Conservation (phyloP, 768 basidiomycete genomes). For the Rhizopogon rudus region DNA sequence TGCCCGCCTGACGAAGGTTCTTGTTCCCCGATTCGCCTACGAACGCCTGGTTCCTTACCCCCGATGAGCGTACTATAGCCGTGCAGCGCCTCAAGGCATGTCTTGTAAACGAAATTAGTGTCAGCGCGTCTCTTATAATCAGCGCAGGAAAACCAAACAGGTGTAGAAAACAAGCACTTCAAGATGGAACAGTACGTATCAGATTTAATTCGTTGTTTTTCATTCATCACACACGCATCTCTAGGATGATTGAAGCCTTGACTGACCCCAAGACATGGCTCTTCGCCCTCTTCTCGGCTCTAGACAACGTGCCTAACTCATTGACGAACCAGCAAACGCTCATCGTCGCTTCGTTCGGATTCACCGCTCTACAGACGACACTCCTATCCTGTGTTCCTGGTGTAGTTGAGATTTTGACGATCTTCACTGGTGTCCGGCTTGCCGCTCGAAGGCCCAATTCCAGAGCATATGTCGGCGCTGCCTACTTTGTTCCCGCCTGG, state of each 20-base stretch:
- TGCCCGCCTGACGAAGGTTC: slow-evolving; percentile 32
- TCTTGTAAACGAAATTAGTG: slow-evolving; percentile 10
- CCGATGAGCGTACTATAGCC: slow-evolving; percentile 48
- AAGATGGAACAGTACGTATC: slow-evolving; percentile 53
- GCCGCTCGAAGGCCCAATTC: slow-evolving; percentile 47
- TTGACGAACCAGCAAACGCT: slow-evolving; percentile 54
- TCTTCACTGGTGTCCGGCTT: slow-evolving; percentile 53
- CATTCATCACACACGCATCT: neutral
- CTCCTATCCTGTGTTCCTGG: slow-evolving; percentile 61
- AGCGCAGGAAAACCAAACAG: slow-evolving; percentile 14
- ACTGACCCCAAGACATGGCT: slow-evolving; percentile 65
- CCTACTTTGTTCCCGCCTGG: slow-evolving; percentile 57
- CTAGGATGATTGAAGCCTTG: slow-evolving; percentile 57
- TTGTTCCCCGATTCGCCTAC: slow-evolving; percentile 68
- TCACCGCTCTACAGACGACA: slow-evolving; percentile 54
- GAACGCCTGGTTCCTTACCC: slow-evolving; percentile 61
- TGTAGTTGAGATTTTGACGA: slow-evolving; percentile 56
- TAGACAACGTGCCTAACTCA: slow-evolving; percentile 57
- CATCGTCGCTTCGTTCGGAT: slow-evolving; percentile 59
- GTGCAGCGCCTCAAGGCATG: slow-evolving; percentile 52
- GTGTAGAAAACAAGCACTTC: slow-evolving; percentile 20
- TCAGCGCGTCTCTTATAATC: slow-evolving; percentile 8
- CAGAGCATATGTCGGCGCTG: slow-evolving; percentile 48
- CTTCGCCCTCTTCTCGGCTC: slow-evolving; percentile 57
- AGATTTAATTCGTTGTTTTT: neutral